Base-by-base conservation (phyloP, 441 rosid genomes). In the Arabidopsis lyrata region DNA sequence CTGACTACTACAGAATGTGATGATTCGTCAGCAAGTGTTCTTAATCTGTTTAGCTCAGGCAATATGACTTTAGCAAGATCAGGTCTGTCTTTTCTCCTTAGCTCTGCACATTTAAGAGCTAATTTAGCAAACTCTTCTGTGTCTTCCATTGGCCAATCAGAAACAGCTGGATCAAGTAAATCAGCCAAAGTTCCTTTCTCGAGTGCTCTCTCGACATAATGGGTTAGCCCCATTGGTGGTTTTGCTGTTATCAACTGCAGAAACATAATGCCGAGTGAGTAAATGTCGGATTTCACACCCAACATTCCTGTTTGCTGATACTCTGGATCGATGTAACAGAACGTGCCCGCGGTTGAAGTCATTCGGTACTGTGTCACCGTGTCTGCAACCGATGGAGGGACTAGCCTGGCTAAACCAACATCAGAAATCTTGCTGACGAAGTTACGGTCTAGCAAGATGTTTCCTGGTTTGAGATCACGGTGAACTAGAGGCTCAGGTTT, bases 221-320 rank as follows among this genome's bases (percentile, higher is more conserved):
- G 96, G 50, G 94, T 79, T 77, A 95, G 74, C 13, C 97, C 99
- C 99, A 92, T 95, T 8, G 96, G 97, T 38, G 96, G 87, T 77
- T 81, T 92, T 15, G 96, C 92, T 3, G 97, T 92, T 77, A 95
- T 84, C 15, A 88, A 70, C 62, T 92, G 97, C 12, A 95, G 80
- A 73, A 92, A 90, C 81, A 95, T 55, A 68, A 92, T 63, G 0
- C 97, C 99, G 0, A 92, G 81, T 10, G 97, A 90, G 83, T 95
- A 92, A 20, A 95, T 76, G 65, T 95, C 97, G 1, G 97, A 95
- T 76, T 87, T 95, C 53, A 77, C 82, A 44, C 97, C 97, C 16
- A 95, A 86, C 96, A 95, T 86, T 70, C 97, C 97, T 1, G 97
- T 92, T 74, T 92, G 97, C 72, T 89, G 97, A 77, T 94, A 94